phyloP scores from a whole-genome alignment of 2,329 filamentous ascomycete genomes.

The Xylariales sp. region DNA sequence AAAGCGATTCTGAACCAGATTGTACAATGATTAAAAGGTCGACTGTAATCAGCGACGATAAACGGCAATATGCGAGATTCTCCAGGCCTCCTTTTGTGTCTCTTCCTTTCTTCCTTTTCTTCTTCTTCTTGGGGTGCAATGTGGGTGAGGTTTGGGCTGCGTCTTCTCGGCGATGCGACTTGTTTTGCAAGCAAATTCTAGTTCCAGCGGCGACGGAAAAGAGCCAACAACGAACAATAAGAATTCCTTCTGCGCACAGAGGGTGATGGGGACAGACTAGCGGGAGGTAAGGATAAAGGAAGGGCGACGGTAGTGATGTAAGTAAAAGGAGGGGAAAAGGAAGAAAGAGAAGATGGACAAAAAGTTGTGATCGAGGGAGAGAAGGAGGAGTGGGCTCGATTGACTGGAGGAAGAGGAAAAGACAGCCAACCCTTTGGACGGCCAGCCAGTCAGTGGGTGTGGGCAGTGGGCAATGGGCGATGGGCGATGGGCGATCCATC shows the following conservation, averaged over 20 bases:
- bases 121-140: neutral
- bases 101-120: slow-evolving; percentile 8
- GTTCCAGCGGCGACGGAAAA: slow-evolving; percentile 20
- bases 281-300: slow-evolving; percentile 29
- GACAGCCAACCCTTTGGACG: neutral
- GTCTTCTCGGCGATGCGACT: slow-evolving; percentile 1
- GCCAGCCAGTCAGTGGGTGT: too few relatives aligned
- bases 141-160: neutral
- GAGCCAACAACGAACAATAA: slow-evolving; percentile 23
- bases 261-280: slow-evolving; percentile 26
- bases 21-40: slow-evolving; percentile 32
- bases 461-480: too few relatives aligned
- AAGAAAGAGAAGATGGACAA: slow-evolving; percentile 26
- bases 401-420: slow-evolving; percentile 1
- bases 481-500: too few relatives aligned
- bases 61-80: slow-evolving; percentile 10
- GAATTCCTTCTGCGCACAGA: too few relatives aligned
- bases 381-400: slow-evolving; percentile 2
- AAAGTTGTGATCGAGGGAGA: slow-evolving; percentile 16
- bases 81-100: slow-evolving; percentile 6
- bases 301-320: slow-evolving; percentile 25
- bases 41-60: slow-evolving; percentile 10
- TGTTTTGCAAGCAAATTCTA: slow-evolving; percentile 12
- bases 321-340: slow-evolving; percentile 22
- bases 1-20: slow-evolving; percentile 23